Percentiles rank a stretch among this genome's conserved stretches.
These are phyloP conservation scores for Ceriops decandra DNA, from an alignment of 345 rosid species.

Conservation along the genomic window DNA sequence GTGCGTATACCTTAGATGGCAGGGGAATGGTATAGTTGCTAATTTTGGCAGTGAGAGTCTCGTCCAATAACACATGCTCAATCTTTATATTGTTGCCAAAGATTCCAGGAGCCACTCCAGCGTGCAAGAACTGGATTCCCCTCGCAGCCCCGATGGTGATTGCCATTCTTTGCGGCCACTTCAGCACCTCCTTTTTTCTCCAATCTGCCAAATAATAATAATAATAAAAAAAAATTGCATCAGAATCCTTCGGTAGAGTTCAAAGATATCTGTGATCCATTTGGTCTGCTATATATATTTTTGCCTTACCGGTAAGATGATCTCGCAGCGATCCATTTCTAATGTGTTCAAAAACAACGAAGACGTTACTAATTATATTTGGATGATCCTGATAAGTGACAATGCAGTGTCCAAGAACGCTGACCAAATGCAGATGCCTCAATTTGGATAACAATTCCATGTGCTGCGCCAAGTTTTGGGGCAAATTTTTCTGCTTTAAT, in stretches of 20 bases:
- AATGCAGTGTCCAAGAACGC: constrained; percentile 81
- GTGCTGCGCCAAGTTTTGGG: constrained; percentile 61
- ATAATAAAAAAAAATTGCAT: not conserved
- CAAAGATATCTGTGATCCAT: not conserved
- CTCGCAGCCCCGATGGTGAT: constrained; percentile 75
- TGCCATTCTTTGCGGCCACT: constrained; percentile 93
- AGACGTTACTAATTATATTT: constrained; percentile 45
- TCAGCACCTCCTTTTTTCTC: constrained; percentile 69
- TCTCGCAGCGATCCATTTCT: constrained; percentile 62
- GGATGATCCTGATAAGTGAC: constrained; percentile 71
- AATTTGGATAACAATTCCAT: constrained; percentile 78
- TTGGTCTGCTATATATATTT: not conserved
- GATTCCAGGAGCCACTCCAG: constrained; percentile 75
- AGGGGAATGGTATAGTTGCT: constrained; percentile 64
- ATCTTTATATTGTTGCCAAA: constrained; percentile 71
- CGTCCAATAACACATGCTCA: constrained; percentile 70
- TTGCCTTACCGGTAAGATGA: constrained; percentile 56
- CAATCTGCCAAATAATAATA: constrained; percentile 40
- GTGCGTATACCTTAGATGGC: constrained; percentile 51
- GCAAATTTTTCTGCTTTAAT: constrained; percentile 60
- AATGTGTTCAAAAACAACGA: constrained; percentile 65
- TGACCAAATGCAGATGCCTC: constrained; percentile 77
- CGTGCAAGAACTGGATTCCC: constrained; percentile 90
- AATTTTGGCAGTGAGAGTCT: constrained; percentile 67
- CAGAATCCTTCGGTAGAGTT: not conserved